Base-by-base conservation (phyloP, 305 asterid species). In the Ilex paraguariensis region DNA sequence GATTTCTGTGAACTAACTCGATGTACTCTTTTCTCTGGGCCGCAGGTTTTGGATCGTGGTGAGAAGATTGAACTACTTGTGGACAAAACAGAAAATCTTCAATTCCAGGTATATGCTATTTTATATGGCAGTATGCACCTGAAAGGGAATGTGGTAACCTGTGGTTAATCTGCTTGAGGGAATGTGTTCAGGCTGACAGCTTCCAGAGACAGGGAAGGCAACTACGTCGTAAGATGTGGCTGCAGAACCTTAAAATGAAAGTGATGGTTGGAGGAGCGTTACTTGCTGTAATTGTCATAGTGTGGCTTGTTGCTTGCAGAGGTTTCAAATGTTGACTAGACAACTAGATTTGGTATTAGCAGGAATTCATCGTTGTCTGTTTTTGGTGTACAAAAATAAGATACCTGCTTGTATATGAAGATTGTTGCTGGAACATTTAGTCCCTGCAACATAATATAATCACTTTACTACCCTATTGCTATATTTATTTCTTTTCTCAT, bases 171-270 rank as follows among this genome's bases (percentile, higher is more conserved):
- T 60, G 48, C 36, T 32, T 59, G 31, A 30, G 28, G 57, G 28
- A 62, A 55, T 64, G 10, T 48, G 64, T 74, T 64, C 82, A 93
- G 99, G 99, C 99, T 44, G 99, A 93, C 74, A 90, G 95, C 77
- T 93, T 93, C 76, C 99, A 93, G 73, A 82, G 99, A 77, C 99
- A 93, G 67, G 99, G 99, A 17, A 79, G 99, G 81, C 94, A 86
- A 71, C 82, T 93, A 8, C 84, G 99, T 14, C 81, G 97, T 66
- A 92, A 90, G 67, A 90, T 93, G 99, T 93, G 97, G 99, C 63
- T 90, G 75, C 96, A 93, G 78, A 90, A 76, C 81, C 87, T 93
- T 73, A 92, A 79, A 80, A 84, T 77, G 81, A 93, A 84, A 81
- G 77, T 90, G 66, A 80, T 84, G 87, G 75, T 93, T 56, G 95